A percentile compares a stretch with the other conserved stretches of the same genome.
These are phyloP conservation scores for Lasiodiplodia sp. DNA, from an alignment of 2,329 filamentous ascomycete species.

Conservation along the genomic window DNA sequence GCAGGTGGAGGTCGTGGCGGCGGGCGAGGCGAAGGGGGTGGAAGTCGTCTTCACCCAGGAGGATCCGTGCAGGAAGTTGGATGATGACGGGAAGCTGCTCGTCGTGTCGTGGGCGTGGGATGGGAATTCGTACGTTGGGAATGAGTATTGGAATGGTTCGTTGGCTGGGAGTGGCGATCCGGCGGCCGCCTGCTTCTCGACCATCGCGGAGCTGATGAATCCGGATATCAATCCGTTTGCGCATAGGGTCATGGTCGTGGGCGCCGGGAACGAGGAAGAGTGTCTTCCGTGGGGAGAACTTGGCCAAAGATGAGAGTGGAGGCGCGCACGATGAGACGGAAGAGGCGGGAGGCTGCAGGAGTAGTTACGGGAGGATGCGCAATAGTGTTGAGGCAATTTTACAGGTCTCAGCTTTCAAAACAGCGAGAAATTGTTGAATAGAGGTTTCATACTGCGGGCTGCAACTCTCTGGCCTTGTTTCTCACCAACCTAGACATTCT, in stretches of 20 bases:
- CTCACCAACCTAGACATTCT: too few relatives aligned
- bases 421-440: too few relatives aligned
- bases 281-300: not conserved
- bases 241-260: conserved; percentile 17
- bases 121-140: conserved; percentile 43
- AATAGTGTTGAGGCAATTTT: too few relatives aligned
- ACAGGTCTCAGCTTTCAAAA: too few relatives aligned
- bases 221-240: conserved; percentile 39
- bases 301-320: not conserved
- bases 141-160: conserved; percentile 43
- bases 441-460: too few relatives aligned
- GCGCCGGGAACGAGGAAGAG: not conserved
- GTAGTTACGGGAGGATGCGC: too few relatives aligned
- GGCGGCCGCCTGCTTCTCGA: conserved; percentile 44
- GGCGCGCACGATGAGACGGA: not conserved
- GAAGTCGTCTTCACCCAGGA: conserved; percentile 38
- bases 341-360: not conserved
- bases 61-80: conserved; percentile 40
- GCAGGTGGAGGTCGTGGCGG: conserved; percentile 19
- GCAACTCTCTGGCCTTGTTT: too few relatives aligned
- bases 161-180: conserved; percentile 41
- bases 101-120: conserved; percentile 46
- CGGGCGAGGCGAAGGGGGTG: conserved; percentile 33
- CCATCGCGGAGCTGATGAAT: conserved; percentile 43
- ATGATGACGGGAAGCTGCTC: conserved; percentile 35